phyloP scores from a whole-genome alignment of 108 stramenopile species.

The Nitzschia sp. region DNA sequence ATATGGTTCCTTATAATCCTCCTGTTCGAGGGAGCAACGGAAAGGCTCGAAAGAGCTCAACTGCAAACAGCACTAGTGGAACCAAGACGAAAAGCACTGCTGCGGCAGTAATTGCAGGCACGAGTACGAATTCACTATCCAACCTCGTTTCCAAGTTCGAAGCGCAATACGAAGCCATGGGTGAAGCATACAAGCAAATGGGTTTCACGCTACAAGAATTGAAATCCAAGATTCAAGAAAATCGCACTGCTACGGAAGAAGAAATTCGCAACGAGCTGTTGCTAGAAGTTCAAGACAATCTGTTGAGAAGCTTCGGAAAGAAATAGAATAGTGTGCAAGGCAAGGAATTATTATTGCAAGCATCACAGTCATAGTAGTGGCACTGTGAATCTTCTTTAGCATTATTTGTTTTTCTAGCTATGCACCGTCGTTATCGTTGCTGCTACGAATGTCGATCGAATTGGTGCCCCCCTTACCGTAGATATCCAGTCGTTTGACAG shows the following conservation, averaged over 20 bases:
- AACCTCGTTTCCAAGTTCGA: slow-evolving; percentile 27
- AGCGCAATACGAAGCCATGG: slow-evolving; percentile 35
- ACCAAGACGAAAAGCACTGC: too few species aligned
- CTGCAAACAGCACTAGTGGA: not conserved
- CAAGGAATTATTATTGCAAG: too few species aligned
- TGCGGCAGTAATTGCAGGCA: not conserved
- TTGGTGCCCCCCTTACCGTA: slow-evolving; percentile 35
- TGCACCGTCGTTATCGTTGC: not conserved
- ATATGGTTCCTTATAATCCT: slow-evolving; percentile 18
- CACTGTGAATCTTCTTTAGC: not conserved
- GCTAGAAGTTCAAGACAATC: slow-evolving; percentile 21
- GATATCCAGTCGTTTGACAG: slow-evolving; percentile 54
- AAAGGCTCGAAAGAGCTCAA: slow-evolving; percentile 1
- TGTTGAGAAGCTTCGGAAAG: slow-evolving; percentile 25
- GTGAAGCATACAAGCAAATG: slow-evolving; percentile 29
- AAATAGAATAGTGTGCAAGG: not conserved
- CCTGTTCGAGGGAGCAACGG: slow-evolving; percentile 6
- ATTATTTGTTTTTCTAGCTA: too few species aligned
- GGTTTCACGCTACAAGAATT: slow-evolving; percentile 20
- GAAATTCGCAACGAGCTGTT: slow-evolving; percentile 33
- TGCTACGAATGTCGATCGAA: slow-evolving; percentile 18
- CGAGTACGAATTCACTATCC: slow-evolving; percentile 5
- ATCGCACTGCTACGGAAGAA: slow-evolving; percentile 17
- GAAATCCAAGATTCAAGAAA: slow-evolving; percentile 13
- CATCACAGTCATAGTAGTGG: not conserved